Percentiles rank a stretch among this genome's conserved stretches.
Evolutionary conservation across 805 yeast genomes (phyloP).

Genomic region (Zygotorulaspora chibaensis): DNA sequence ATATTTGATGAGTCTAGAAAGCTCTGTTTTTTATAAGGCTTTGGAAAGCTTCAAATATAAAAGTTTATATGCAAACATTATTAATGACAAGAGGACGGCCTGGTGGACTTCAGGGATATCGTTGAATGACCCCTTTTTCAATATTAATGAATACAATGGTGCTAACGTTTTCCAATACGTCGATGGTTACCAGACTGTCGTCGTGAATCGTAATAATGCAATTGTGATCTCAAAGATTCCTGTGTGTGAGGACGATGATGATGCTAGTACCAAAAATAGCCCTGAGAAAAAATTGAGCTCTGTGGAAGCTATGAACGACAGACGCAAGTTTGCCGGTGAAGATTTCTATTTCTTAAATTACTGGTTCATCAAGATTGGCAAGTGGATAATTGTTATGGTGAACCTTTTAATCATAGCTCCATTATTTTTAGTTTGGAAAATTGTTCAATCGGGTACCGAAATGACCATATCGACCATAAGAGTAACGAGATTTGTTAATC

Average conservation of each 20-base stretch:
- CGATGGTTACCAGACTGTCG: slow-evolving; percentile 51
- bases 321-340: not conserved
- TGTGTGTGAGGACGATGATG: slow-evolving; percentile 51
- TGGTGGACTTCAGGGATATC: slow-evolving; percentile 82
- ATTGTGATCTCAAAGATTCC: slow-evolving; percentile 36
- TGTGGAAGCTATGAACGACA: not conserved
- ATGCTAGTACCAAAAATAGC: slow-evolving; percentile 40
- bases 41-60: slow-evolving; percentile 49
- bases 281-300: not conserved
- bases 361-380: slow-evolving; percentile 38
- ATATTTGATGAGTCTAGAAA: slow-evolving; percentile 58
- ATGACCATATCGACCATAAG: slow-evolving; percentile 42
- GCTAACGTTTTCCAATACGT: slow-evolving; percentile 44
- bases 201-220: slow-evolving; percentile 49
- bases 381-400: slow-evolving; percentile 46
- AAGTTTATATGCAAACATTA: slow-evolving; percentile 66
- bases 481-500: slow-evolving; percentile 29
- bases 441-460: slow-evolving; percentile 40
- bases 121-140: slow-evolving; percentile 52
- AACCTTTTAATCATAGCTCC: slow-evolving; percentile 55
- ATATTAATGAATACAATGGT: slow-evolving; percentile 42
- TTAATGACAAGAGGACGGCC: slow-evolving; percentile 74
- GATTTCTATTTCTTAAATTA: slow-evolving; percentile 25
- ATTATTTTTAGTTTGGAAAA: slow-evolving; percentile 55
- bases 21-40: slow-evolving; percentile 56